Percentiles rank a stretch among this genome's conserved stretches.
phyloP scores from a whole-genome alignment of 345 rosid species.

The Erodium maritimum region DNA sequence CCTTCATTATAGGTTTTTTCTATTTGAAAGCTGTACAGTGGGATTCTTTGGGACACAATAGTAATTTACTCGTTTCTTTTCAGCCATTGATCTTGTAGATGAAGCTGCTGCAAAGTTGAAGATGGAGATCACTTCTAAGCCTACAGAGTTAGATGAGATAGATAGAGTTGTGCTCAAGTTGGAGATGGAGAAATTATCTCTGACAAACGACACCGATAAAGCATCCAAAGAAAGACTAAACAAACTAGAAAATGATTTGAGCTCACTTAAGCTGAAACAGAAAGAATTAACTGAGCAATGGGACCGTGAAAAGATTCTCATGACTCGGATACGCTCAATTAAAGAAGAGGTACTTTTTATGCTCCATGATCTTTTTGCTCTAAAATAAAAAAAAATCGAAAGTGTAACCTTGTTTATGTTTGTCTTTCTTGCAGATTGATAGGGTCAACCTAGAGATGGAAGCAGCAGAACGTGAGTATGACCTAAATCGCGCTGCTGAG shows the following conservation, averaged over 20 bases:
- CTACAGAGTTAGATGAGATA: slow-evolving; percentile 78
- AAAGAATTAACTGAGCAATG: slow-evolving; percentile 61
- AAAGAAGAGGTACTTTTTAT: slow-evolving; percentile 64
- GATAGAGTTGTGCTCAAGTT: slow-evolving; percentile 75
- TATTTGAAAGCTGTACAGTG: too few species aligned
- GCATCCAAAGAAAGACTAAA: slow-evolving; percentile 76
- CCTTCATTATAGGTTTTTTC: background rate
- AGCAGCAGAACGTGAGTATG: slow-evolving; percentile 89
- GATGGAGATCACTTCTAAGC: slow-evolving; percentile 97
- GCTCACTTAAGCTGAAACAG: slow-evolving; percentile 51
- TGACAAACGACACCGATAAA: slow-evolving; percentile 73
- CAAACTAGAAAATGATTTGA: slow-evolving; percentile 66
- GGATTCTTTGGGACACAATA: too few species aligned
- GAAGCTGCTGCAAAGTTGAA: slow-evolving; percentile 97
- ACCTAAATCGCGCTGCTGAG: slow-evolving; percentile 80
- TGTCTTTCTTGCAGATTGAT: slow-evolving; percentile 43
- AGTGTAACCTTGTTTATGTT: slow-evolving; percentile 1
- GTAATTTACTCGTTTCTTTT: slow-evolving; percentile 14
- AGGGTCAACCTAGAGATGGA: slow-evolving; percentile 85
- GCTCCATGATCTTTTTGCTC: background rate
- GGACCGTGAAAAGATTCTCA: slow-evolving; percentile 62
- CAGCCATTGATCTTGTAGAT: slow-evolving; percentile 95
- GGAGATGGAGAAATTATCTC: slow-evolving; percentile 91
- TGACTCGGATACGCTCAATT: slow-evolving; percentile 60
- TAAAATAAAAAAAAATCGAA: background rate